Percentiles rank a stretch among this genome's conserved stretches.
phyloP scores from a whole-genome alignment of 352 stramenopile genomes.

The Globisporangium carolinianum region DNA sequence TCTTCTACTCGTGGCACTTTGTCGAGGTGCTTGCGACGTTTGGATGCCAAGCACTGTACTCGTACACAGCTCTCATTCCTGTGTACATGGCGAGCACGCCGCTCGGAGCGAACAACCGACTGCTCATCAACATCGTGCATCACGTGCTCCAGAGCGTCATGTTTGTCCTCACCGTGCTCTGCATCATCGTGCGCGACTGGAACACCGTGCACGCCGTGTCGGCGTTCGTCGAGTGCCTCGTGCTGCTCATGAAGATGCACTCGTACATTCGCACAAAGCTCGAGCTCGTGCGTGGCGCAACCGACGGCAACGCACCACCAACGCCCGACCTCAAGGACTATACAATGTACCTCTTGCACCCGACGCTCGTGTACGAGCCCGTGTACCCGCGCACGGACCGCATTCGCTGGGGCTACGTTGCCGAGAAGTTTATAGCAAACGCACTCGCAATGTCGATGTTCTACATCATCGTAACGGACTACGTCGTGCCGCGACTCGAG shows the following conservation, averaged over 20 bases:
- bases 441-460: slow-evolving; percentile 75
- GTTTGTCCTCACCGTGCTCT: slow-evolving; percentile 60
- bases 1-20: slow-evolving; percentile 71
- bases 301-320: slow-evolving; percentile 6
- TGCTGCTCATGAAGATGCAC: slow-evolving; percentile 82
- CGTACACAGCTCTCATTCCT: slow-evolving; percentile 65
- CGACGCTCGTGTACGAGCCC: slow-evolving; percentile 94
- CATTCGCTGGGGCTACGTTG: slow-evolving; percentile 83
- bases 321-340: slow-evolving; percentile 44
- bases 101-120: slow-evolving; percentile 20
- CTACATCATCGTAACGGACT: slow-evolving; percentile 88
- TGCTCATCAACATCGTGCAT: slow-evolving; percentile 64
- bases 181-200: slow-evolving; percentile 70
- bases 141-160: slow-evolving; percentile 65
- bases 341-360: slow-evolving; percentile 68
- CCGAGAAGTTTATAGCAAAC: slow-evolving; percentile 74
- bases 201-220: slow-evolving; percentile 67
- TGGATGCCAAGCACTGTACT: slow-evolving; percentile 52
- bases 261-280: slow-evolving; percentile 76
- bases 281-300: slow-evolving; percentile 35
- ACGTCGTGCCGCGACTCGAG: slow-evolving; percentile 81
- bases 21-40: slow-evolving; percentile 68
- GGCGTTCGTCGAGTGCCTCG: slow-evolving; percentile 66
- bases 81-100: slow-evolving; percentile 52
- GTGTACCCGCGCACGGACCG: slow-evolving; percentile 80